Base-by-base conservation (phyloP, 1,139 yeast genomes). In the Williopsis jadinii region DNA sequence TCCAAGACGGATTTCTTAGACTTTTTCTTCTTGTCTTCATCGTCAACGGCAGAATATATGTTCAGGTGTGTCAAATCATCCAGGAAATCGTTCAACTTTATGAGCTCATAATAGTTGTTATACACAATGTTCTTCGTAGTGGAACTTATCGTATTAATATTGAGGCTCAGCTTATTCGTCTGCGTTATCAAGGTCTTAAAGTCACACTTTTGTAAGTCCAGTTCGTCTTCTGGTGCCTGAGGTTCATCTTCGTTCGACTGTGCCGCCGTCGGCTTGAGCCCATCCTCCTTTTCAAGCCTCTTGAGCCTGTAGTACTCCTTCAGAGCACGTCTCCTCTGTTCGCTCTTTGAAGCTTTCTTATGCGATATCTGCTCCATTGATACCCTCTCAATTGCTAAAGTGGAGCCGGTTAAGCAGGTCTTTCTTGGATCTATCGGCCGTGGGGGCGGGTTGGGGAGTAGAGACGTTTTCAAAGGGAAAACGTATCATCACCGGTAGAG, bases 71-170 rank as follows among this genome's bases (percentile, higher is more conserved):
- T 61, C 36, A 64, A 41, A 33, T 58, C 63, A 39, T 55, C 59
- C 35, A 70, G 47, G 19, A 70, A 64, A 34, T 67, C 68, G 45
- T 70, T 70, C 33, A 72, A 65, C 45, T 69, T 69, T 44, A 71
- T 70, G 41, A 73, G 54, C 44, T 73, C 78, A 51, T 70, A 71
- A 56, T 72, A 73, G 47, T 73, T 71, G 53, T 72, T 73, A 51
- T 73, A 72, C 10, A 73, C 70, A 37, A 73, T 71, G 33, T 72
- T 70, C 45, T 72, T 71, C 37, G 71, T 70, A 30, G 70, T 67
- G 28, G 71, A 66, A 43, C 68, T 70, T 36, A 70, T 68, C 19
- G 67, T 59, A 27, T 68, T 67, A 44, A 71, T 65, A 42, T 64
- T 63, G 9, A 68, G 62, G 15, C 67, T 59, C 8, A 72, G 60